Evolutionary conservation across 345 rosid genomes (phyloP), one percentile per base, ranked within the genome.

Genomic region (Eucalyptus viminalis): DNA sequence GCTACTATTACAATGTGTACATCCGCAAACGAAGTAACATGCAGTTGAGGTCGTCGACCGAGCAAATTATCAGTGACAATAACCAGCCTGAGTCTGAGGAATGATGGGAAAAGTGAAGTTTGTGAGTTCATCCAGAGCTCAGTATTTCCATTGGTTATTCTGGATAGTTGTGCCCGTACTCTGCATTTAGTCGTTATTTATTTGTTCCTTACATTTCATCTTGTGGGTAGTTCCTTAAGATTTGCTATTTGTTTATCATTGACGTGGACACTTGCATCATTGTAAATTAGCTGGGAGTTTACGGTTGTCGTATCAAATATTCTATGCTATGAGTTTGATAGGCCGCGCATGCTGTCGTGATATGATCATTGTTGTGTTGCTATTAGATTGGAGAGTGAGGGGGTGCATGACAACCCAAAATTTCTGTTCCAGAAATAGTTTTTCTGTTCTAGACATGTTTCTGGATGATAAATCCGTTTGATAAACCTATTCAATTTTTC

Each of bases 1-100:
- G 89, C 87, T 94, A 94, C 91, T 94, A 93, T 62, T 87, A 92
- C 29, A 93, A 93, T 49, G 95, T 93, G 50, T 93, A 49, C 88
- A 90, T 90, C 87, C 92, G 88, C 58, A 91, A 72, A 45, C 95
- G 91, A n/a, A 90, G 91, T 92, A 88, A 93, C 80, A 50, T 44
- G 88, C 88, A 29, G 88, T 87, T 88, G 25, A 87, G 83, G 72
- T 88, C 90, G 88, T 90, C 91, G 51, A 65, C 49, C 86, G 89
- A 87, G 31, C 54, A 86, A 86, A 89, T 92, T 51, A 90, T 92
- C 87, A 95, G 92, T 87, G 94, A 92, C 87, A 95, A 91, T 87
- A 94, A 94, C 90, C 13, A 60, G 81, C 37, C 80, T 29, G 65
- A 60, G 51, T 47, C 31, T 8, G 40, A 86, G n/a, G 54, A n/a